phyloP scores from a whole-genome alignment of 169 alveolate genomes.

The Eimeria falciformis region DNA sequence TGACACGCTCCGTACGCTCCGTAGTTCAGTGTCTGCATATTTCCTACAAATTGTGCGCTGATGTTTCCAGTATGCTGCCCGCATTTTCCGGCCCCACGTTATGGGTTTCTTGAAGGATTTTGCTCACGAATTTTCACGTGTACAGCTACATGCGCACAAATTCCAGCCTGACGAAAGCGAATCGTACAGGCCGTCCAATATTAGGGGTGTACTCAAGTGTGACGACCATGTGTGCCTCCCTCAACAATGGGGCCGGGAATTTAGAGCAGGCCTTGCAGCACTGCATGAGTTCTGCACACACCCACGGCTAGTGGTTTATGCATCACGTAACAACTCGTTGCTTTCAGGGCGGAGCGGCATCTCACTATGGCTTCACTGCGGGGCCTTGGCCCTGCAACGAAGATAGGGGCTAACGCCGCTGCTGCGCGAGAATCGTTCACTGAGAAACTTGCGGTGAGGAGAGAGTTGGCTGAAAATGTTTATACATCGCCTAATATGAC shows the following conservation, averaged over 20 bases:
- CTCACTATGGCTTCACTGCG: conserved; percentile 82
- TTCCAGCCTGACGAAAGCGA: background rate
- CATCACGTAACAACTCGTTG: conserved; percentile 59
- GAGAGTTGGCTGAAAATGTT: conserved; percentile 86
- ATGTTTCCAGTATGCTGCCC: conserved; percentile 38
- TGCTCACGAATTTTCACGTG: background rate
- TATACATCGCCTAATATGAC: conserved; percentile 84
- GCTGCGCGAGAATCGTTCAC: conserved; percentile 59
- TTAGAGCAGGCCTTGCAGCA: conserved; percentile 8
- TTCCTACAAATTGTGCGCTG: too few relatives aligned
- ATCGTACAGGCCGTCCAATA: background rate
- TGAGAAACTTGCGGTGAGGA: conserved; percentile 79
- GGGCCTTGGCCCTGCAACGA: conserved; percentile 41
- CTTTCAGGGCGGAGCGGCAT: conserved; percentile 71
- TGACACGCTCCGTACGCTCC: too few relatives aligned
- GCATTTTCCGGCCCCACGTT: conserved; percentile 69
- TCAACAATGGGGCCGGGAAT: conserved; percentile 39
- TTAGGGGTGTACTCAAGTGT: background rate
- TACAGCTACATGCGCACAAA: background rate
- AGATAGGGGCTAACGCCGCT: background rate
- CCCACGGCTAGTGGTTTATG: conserved; percentile 10
- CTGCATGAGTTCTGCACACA: conserved; percentile 11
- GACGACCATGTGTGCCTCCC: conserved; percentile 13
- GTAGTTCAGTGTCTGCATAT: too few relatives aligned
- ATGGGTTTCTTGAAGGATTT: conserved; percentile 20